Evolutionary conservation across 179 eudicot genomes (phyloP).

Genomic region (Beta lomatogona): DNA sequence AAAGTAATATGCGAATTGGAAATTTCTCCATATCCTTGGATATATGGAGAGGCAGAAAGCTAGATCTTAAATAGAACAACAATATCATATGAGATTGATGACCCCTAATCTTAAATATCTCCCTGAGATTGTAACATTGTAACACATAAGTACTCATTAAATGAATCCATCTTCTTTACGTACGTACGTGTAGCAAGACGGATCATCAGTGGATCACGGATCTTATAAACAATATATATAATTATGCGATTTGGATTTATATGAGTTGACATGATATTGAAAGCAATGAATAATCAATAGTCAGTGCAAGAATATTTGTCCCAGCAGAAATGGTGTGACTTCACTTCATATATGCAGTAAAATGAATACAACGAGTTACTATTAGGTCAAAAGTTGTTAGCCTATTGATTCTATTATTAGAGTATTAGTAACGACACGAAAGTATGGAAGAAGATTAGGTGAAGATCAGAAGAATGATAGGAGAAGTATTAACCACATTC

Average conservation of each 20-base stretch:
- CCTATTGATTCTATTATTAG: not conserved
- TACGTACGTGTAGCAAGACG: no score
- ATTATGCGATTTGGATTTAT: not conserved
- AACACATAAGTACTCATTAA: no score
- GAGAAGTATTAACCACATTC: conserved; percentile 5
- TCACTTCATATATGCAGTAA: not conserved
- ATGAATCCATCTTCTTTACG: no score
- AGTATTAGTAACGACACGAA: conserved; percentile 7
- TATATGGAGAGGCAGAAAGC: no score
- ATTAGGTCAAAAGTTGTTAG: not conserved
- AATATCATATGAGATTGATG: no score
- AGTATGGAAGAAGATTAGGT: conserved; percentile 18
- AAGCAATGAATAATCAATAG: not conserved
- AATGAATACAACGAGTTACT: not conserved
- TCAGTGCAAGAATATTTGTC: not conserved
- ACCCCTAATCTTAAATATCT: no score
- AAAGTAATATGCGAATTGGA: no score
- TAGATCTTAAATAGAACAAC: no score
- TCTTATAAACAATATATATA: not conserved
- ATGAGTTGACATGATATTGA: not conserved
- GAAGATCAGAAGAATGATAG: conserved; percentile 11
- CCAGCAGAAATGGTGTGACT: not conserved
- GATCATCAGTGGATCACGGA: no score
- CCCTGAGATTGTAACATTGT: no score
- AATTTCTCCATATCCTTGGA: no score